Conservation (phyloP, 1,284 basidiomycete species). For the Fomes fomentarius region DNA sequence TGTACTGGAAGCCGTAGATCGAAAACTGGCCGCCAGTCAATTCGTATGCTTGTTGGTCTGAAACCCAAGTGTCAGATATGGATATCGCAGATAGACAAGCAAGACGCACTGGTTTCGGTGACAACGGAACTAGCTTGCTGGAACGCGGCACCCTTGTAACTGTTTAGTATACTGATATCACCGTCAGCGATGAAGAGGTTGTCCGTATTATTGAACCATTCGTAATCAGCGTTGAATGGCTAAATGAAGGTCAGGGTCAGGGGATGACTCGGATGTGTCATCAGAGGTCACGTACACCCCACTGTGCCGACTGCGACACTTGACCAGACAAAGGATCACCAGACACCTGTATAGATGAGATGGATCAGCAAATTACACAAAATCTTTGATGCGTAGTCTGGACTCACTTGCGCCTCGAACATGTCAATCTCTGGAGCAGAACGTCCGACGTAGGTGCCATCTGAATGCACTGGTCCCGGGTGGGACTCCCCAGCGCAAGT, state of each 20-base stretch:
- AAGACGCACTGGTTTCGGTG: conserved; percentile 32
- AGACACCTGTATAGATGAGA: conserved; percentile 26
- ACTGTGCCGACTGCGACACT: conserved; percentile 51
- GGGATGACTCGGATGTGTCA: background rate
- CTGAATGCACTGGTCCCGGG: conserved; percentile 71
- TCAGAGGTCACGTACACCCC: conserved; percentile 38
- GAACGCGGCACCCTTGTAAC: conserved; percentile 54
- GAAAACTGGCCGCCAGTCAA: conserved; percentile 48
- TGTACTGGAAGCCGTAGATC: conserved; percentile 68
- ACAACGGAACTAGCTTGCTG: conserved; percentile 51
- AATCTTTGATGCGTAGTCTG: background rate
- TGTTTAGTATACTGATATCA: conserved; percentile 47
- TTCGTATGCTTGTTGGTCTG: conserved; percentile 47
- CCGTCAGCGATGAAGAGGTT: conserved; percentile 50
- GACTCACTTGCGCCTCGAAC: conserved; percentile 52
- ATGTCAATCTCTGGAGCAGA: conserved; percentile 88
- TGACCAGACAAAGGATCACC: conserved; percentile 35
- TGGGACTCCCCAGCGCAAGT: conserved; percentile 84
- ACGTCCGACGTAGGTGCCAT: conserved; percentile 73
- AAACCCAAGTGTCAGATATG: too few species aligned
- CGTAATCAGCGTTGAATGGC: conserved; percentile 52
- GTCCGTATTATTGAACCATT: conserved; percentile 46
- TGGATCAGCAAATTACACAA: conserved; percentile 4
- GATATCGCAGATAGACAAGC: too few species aligned
- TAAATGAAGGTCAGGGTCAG: conserved; percentile 32